Conservation (phyloP, 2,329 filamentous ascomycete species). For the Pseudogymnoascus sp. region DNA sequence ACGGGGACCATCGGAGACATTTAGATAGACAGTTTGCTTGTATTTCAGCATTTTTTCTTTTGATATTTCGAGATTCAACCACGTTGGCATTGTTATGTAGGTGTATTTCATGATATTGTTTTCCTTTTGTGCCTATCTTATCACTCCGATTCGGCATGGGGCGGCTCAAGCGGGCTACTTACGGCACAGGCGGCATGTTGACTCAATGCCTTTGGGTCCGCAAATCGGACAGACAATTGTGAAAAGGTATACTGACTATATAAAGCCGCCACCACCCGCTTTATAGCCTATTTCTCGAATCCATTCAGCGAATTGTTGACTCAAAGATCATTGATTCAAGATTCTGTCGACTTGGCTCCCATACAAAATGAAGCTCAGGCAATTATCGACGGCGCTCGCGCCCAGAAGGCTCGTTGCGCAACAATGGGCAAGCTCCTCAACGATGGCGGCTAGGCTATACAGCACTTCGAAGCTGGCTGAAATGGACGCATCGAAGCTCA, state of each 20-base stretch:
- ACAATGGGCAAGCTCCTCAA: constrained; percentile 1
- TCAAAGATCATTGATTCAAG: neutral
- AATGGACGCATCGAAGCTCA: constrained; percentile 71
- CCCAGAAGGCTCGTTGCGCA: neutral
- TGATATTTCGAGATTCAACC: neutral
- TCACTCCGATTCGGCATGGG: neutral
- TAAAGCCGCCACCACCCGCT: neutral
- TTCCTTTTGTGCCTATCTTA: neutral
- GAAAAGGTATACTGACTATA: constrained; percentile 1
- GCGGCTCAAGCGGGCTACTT: constrained; percentile 1
- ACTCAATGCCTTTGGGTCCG: constrained; percentile 4
- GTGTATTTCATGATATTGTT: neutral
- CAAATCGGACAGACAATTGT: constrained; percentile 1
- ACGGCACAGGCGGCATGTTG: constrained; percentile 2
- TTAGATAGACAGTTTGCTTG: neutral
- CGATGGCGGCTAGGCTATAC: constrained; percentile 7
- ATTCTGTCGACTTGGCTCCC: neutral
- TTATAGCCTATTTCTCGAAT: neutral
- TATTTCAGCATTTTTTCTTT: neutral
- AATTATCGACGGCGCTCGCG: neutral
- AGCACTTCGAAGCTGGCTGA: constrained; percentile 45
- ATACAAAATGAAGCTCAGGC: constrained; percentile 9
- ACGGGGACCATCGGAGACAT: constrained; percentile 3
- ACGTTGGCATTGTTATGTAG: neutral
- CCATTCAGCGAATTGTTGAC: neutral